Conservation (phyloP, 257 asterid genomes). For the Solanum gracilifrons region DNA sequence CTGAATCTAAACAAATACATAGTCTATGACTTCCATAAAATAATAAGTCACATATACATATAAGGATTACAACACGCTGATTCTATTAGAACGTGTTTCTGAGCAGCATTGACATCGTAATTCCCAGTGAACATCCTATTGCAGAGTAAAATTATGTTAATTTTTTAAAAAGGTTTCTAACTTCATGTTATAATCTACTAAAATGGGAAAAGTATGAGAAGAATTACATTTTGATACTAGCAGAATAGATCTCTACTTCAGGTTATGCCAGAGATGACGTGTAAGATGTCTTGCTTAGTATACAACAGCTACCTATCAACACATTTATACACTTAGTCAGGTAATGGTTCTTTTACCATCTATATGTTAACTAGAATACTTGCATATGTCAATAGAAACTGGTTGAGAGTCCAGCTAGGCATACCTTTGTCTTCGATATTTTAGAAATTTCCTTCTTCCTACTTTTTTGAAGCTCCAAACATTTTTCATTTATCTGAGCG, state of each 20-base stretch:
- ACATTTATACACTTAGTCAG: neutral
- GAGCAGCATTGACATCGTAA: neutral
- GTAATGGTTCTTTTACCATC: neutral
- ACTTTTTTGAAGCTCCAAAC: constrained; percentile 84
- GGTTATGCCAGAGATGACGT: neutral
- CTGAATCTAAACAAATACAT: neutral
- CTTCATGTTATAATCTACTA: neutral
- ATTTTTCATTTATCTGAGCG: constrained; percentile 71
- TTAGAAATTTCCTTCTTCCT: constrained; percentile 52
- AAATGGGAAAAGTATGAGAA: neutral
- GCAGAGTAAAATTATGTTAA: neutral
- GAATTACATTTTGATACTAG: neutral
- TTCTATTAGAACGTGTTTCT: neutral
- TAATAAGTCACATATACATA: neutral
- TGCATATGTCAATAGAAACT: neutral
- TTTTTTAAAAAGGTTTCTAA: neutral
- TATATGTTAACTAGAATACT: neutral
- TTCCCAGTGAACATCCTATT: neutral
- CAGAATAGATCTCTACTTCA: neutral
- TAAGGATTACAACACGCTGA: neutral
- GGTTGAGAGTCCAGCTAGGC: neutral
- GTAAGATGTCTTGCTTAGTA: neutral
- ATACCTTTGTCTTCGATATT: constrained; percentile 64
- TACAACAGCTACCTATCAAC: neutral
- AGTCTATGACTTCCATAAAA: neutral